These are phyloP conservation scores for Buxus sempervirens DNA, from an alignment of 164 flowering plant species.

Conservation along the genomic window DNA sequence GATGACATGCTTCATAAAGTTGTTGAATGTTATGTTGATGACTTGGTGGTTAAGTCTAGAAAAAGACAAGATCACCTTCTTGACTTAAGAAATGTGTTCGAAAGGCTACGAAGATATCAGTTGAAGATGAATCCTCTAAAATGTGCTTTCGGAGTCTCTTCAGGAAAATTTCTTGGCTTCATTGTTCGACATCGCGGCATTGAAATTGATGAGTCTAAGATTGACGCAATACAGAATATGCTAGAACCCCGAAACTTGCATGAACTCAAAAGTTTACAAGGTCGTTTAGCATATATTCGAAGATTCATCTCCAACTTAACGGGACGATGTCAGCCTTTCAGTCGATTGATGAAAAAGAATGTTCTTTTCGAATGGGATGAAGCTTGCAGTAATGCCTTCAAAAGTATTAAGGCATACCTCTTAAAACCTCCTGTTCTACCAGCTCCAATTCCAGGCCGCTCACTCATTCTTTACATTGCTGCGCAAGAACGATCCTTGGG, in stretches of 20 bases:
- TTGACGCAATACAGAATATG: constrained; percentile 1
- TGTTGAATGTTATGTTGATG: background rate
- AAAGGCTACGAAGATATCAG: background rate
- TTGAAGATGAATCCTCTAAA: constrained; percentile 5
- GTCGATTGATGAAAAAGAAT: constrained; percentile 1
- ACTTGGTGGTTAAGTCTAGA: background rate
- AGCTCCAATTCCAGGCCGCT: background rate
- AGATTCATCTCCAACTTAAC: constrained; percentile 9
- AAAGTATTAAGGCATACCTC: background rate
- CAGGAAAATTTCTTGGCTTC: constrained; percentile 9
- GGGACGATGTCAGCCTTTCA: constrained; percentile 6
- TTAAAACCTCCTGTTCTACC: background rate
- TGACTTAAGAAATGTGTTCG: background rate
- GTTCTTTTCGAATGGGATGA: constrained; percentile 2
- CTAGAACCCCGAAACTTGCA: constrained; percentile 2
- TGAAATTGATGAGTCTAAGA: constrained; percentile 17
- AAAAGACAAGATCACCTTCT: background rate
- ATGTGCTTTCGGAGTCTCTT: constrained; percentile 9
- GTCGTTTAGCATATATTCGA: constrained; percentile 2
- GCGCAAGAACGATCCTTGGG: constrained; percentile 5
- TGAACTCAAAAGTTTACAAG: constrained; percentile 4
- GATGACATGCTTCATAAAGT: constrained; percentile 11
- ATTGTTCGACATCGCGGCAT: constrained; percentile 7
- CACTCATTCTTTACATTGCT: constrained; percentile 4
- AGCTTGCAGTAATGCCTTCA: constrained; percentile 1